These are phyloP conservation scores for Tricholoma matsutake DNA, from an alignment of 768 basidiomycete species.

Conservation along the genomic window DNA sequence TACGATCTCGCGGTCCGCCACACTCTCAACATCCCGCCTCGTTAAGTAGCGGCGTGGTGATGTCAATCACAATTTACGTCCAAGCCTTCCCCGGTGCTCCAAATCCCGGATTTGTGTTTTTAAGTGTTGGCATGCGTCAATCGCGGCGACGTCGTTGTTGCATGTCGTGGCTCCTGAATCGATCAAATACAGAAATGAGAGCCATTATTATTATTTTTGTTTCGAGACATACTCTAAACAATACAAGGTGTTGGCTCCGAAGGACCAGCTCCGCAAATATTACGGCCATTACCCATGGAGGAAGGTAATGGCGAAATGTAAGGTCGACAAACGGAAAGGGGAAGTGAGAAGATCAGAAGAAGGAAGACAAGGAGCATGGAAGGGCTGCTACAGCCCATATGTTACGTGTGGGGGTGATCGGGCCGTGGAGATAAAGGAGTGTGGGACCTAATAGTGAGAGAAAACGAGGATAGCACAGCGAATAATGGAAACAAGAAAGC, in stretches of 20 bases:
- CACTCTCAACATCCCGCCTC: neutral
- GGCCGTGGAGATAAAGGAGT: conserved; percentile 15
- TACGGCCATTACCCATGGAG: neutral
- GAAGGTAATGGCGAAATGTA: neutral
- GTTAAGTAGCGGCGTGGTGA: neutral
- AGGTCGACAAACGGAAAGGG: neutral
- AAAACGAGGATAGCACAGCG: neutral
- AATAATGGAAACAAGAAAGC: neutral
- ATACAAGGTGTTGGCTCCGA: neutral
- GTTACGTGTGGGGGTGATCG: conserved; percentile 8
- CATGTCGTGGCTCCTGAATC: neutral
- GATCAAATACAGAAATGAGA: neutral
- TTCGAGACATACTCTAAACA: neutral
- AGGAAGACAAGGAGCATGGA: conserved; percentile 16
- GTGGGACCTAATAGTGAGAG: neutral
- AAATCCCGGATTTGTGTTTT: neutral
- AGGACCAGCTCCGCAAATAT: neutral
- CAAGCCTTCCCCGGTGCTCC: neutral
- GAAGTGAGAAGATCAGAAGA: neutral
- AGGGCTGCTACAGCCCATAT: conserved; percentile 8
- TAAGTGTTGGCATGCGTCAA: neutral
- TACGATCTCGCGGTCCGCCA: neutral
- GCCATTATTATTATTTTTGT: neutral
- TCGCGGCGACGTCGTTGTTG: neutral
- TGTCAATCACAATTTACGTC: neutral